Conservation (phyloP, 495 filamentous ascomycete species). For the Neurospora sp. region DNA sequence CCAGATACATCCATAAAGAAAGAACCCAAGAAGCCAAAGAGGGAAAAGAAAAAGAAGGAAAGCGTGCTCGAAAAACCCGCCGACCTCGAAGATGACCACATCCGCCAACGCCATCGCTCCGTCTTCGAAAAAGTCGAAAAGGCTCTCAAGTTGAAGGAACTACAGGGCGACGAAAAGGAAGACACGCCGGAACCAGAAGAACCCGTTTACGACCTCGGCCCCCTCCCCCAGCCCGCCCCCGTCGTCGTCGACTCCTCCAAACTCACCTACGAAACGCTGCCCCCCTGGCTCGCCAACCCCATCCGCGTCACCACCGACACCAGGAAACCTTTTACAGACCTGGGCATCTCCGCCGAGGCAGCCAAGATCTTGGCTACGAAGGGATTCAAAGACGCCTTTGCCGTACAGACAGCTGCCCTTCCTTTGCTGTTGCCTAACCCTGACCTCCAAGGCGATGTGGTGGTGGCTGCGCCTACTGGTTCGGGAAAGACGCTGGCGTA, state of each 20-base stretch:
- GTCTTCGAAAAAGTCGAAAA: slow-evolving; percentile 41
- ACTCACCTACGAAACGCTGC: slow-evolving; percentile 45
- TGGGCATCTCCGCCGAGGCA: slow-evolving; percentile 38
- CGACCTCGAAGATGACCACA: slow-evolving; percentile 8
- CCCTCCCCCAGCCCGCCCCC: slow-evolving; percentile 65
- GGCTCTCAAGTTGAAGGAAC: slow-evolving; percentile 21
- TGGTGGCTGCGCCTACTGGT: slow-evolving; percentile 81
- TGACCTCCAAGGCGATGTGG: slow-evolving; percentile 57
- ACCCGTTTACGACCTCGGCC: slow-evolving; percentile 54
- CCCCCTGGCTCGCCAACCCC: slow-evolving; percentile 68
- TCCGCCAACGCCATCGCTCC: slow-evolving; percentile 30
- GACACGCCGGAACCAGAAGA: slow-evolving; percentile 28
- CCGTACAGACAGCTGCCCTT: slow-evolving; percentile 73
- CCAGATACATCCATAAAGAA: not conserved
- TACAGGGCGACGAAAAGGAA: slow-evolving; percentile 15
- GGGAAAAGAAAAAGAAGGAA: slow-evolving; percentile 27
- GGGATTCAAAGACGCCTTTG: slow-evolving; percentile 66
- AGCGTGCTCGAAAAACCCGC: slow-evolving; percentile 1
- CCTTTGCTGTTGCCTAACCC: slow-evolving; percentile 59
- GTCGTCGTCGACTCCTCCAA: slow-evolving; percentile 41
- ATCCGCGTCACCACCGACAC: slow-evolving; percentile 49
- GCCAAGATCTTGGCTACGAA: slow-evolving; percentile 48
- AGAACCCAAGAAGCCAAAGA: slow-evolving; percentile 14
- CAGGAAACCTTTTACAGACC: slow-evolving; percentile 47
- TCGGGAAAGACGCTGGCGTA: slow-evolving; percentile 93